Base-by-base conservation (phyloP, 1,284 basidiomycete species). In the Irpex lacteus region DNA sequence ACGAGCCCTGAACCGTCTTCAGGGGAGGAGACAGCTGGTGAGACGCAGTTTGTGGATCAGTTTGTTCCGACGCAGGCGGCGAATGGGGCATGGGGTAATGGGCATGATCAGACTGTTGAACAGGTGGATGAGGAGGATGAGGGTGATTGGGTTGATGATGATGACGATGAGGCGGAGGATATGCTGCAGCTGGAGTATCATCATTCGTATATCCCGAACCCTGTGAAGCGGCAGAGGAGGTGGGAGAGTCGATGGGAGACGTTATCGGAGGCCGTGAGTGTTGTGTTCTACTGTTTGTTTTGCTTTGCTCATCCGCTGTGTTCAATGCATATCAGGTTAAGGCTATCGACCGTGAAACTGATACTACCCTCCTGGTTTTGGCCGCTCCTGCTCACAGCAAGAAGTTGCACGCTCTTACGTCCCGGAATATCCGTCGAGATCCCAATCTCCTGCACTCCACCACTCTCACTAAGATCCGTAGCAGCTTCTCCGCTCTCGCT, bases 231-330 rank as follows among this genome's bases (percentile, higher is more conserved):
- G 61, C 81, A 87, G 60, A 76, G 88, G 66, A 81, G 86, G 66
- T 93, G 88, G 86, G 89, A 91, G 64, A 79, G 83, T 56, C 84
- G 86, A 18, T 92, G 90, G 90, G 89, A 91, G 64, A 82, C 83
- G 9, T 75, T 93, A 36, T 80, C 85, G 34, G 88, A 90, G 72
- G 87, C 88, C 63, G 91, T 92, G 67, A 73, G 80, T 78, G 8
- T 60, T 34, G 40, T 56, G 44, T 55, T 3, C 53, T 54, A 3
- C 15, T 53, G 38, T 56, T 32, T 5, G 3, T 34, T 57, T 19
- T 55, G 63, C 18, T 5, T 52, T 63, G 37, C 64, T 64, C 62
- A 52, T 18, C 7, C 67, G 15, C 37, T 65, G 64, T 62, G 60
- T 57, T 69, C 71, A 32, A 67, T 59, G 66, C 61, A 37, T 52